Conservation (phyloP, 331 rosid species). For the Acacia pycnantha region DNA sequence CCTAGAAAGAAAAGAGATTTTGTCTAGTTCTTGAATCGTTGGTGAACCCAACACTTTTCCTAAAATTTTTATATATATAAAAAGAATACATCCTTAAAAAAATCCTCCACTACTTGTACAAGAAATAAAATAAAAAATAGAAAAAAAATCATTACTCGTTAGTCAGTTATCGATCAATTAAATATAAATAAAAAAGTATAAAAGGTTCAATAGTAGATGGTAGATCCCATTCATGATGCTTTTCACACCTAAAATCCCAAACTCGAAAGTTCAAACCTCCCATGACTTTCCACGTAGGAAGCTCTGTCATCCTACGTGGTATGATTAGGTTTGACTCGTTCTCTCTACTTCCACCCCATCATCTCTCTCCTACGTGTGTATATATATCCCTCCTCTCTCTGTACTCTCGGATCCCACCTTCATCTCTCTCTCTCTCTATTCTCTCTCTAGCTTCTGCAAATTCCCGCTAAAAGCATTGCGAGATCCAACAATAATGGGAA, state of each 20-base stretch:
- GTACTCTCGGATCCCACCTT: not conserved
- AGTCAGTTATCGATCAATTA: not conserved
- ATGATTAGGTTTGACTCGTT: conserved; percentile 45
- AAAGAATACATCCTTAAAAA: too few species aligned
- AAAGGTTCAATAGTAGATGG: not conserved
- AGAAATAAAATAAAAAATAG: too few species aligned
- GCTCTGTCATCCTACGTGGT: conserved; percentile 35
- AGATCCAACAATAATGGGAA: conserved; percentile 35
- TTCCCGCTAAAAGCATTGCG: not conserved
- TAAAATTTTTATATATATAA: too few species aligned
- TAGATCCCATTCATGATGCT: not conserved
- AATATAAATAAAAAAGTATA: too few species aligned
- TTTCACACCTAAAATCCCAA: not conserved
- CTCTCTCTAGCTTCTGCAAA: not conserved
- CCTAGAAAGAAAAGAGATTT: too few species aligned
- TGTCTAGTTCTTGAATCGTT: too few species aligned
- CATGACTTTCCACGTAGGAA: conserved; percentile 49
- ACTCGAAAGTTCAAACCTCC: not conserved
- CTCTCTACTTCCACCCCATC: not conserved
- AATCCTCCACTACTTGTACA: not conserved
- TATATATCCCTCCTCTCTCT: conserved; percentile 13
- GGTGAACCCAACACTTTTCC: too few species aligned
- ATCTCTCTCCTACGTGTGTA: not conserved
- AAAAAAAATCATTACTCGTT: not conserved
- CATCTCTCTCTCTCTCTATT: not conserved